Evolutionary conservation across 495 filamentous ascomycete genomes (phyloP).

Genomic region (Neurospora sp.): DNA sequence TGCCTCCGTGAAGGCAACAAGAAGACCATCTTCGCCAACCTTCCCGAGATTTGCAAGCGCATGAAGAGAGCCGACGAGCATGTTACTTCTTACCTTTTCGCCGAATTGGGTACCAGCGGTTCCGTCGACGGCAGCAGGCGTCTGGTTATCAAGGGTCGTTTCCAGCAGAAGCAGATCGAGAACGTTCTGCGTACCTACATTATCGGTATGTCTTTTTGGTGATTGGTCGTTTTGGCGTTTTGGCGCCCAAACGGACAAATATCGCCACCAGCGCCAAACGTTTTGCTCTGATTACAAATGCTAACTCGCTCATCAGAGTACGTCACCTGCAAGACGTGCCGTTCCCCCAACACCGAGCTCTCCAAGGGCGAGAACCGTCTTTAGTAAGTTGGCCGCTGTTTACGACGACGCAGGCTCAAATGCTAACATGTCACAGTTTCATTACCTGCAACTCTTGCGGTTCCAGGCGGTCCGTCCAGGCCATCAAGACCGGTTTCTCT

Average conservation of each 20-base stretch:
- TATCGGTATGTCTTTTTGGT: slow-evolving; percentile 57
- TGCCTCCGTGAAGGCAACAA: slow-evolving; percentile 99
- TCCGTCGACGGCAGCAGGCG: slow-evolving; percentile 86
- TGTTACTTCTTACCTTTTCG: slow-evolving; percentile 93
- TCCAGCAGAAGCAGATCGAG: slow-evolving; percentile 98
- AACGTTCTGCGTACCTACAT: slow-evolving; percentile 75
- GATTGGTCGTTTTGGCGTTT: not conserved
- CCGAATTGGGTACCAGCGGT: slow-evolving; percentile 93
- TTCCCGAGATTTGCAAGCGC: slow-evolving; percentile 48
- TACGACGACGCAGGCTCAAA: slow-evolving; percentile 56
- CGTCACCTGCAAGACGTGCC: slow-evolving; percentile 96
- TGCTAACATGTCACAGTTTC: slow-evolving; percentile 20
- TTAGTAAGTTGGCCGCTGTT: slow-evolving; percentile 24
- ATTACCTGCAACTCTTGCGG: slow-evolving; percentile 62
- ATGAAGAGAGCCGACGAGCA: slow-evolving; percentile 98
- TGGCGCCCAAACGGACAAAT: not conserved
- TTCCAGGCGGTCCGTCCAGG: slow-evolving; percentile 79
- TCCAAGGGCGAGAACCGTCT: slow-evolving; percentile 98
- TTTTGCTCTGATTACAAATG: not conserved
- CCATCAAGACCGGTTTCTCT: slow-evolving; percentile 99
- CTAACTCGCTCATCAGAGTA: slow-evolving; percentile 56
- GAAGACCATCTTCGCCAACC: slow-evolving; percentile 99
- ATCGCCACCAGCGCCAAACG: not conserved
- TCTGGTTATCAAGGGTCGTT: slow-evolving; percentile 95
- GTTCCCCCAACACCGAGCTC: slow-evolving; percentile 87